Evolutionary conservation across 1,284 basidiomycete species (phyloP).

Genomic region (Lentinula novae-zelandiae): DNA sequence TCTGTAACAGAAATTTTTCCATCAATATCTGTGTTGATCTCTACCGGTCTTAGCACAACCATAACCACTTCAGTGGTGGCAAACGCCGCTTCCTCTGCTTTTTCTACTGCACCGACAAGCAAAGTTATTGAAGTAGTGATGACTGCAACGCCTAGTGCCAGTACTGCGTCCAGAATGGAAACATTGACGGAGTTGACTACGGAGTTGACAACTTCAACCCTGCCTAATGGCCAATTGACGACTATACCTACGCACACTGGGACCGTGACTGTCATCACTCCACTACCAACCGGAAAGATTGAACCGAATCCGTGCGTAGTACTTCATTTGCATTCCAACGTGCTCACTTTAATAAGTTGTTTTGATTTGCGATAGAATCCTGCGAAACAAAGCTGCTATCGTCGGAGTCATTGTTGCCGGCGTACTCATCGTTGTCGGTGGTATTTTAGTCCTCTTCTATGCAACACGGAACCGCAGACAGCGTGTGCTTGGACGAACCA

Average conservation of each 20-base stretch:
- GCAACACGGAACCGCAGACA: conserved; percentile 2
- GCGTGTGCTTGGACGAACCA: background rate
- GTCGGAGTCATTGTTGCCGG: conserved; percentile 9
- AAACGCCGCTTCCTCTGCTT: background rate
- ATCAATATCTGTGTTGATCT: background rate
- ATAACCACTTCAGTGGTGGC: background rate
- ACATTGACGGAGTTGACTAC: conserved; percentile 43
- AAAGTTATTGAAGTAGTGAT: background rate
- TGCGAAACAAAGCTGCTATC: conserved; percentile 9
- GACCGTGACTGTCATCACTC: conserved; percentile 2
- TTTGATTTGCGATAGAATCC: conserved; percentile 1
- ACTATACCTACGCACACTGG: conserved; percentile 6
- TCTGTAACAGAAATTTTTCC: background rate
- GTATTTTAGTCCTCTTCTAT: conserved; percentile 1
- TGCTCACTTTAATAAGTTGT: background rate
- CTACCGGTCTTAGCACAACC: background rate
- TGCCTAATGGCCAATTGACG: conserved; percentile 4
- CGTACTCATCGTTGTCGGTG: background rate
- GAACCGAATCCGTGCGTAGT: conserved; percentile 8
- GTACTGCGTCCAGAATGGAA: conserved; percentile 54
- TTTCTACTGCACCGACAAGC: background rate
- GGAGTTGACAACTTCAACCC: conserved; percentile 7
- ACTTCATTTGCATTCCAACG: background rate
- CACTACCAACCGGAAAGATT: conserved; percentile 5
- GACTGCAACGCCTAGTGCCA: conserved; percentile 45